Evolutionary conservation across 352 stramenopile species (phyloP).

Genomic region (Peronospora belbahrii): DNA sequence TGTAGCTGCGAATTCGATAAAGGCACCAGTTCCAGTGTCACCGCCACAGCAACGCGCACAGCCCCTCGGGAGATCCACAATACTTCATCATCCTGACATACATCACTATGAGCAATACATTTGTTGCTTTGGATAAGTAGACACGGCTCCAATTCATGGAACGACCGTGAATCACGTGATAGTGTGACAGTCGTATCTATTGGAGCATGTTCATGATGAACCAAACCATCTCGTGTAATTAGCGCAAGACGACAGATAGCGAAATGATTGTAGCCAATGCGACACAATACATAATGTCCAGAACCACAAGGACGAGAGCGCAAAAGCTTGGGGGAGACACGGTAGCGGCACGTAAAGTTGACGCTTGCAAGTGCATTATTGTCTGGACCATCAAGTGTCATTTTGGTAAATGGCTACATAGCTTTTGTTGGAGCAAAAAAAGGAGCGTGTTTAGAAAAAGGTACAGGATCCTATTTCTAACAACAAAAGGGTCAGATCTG

Average conservation of each 20-base stretch:
- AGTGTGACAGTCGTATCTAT: constrained; percentile 32
- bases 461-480: too few species aligned
- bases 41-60: constrained; percentile 36
- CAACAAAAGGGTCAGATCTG: too few species aligned
- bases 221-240: constrained; percentile 2
- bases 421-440: neutral
- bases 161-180: constrained; percentile 9
- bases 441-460: too few species aligned
- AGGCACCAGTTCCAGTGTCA: constrained; percentile 39
- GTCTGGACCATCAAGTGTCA: constrained; percentile 14
- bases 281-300: constrained; percentile 32
- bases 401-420: constrained; percentile 2
- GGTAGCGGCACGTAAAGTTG: constrained; percentile 53
- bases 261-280: constrained; percentile 10
- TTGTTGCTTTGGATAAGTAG: constrained; percentile 7
- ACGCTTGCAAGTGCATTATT: constrained; percentile 16
- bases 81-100: neutral
- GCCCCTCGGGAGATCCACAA: constrained; percentile 42
- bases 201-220: neutral
- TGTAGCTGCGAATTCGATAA: constrained; percentile 7
- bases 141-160: constrained; percentile 18
- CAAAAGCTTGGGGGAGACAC: constrained; percentile 31
- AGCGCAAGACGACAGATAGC: constrained; percentile 42
- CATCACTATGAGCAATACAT: neutral
- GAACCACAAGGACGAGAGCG: constrained; percentile 21